These are phyloP conservation scores for Phytophthora cryptogea DNA, from an alignment of 352 stramenopile species.

Conservation along the genomic window DNA sequence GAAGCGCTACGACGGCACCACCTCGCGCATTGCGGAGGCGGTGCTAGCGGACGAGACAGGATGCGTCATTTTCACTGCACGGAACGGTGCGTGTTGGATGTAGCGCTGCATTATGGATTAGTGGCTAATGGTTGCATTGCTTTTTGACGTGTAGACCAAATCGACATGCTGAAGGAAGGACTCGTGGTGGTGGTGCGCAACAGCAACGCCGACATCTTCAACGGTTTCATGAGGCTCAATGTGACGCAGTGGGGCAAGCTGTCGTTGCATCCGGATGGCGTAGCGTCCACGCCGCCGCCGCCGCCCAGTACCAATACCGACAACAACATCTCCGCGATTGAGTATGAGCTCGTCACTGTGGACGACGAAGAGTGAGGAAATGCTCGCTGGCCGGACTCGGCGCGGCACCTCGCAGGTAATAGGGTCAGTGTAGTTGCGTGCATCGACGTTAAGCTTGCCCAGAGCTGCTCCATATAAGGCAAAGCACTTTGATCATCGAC, in stretches of 20 bases:
- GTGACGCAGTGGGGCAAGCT: conserved; percentile 89
- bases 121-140: conserved; percentile 1
- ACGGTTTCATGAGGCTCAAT: conserved; percentile 85
- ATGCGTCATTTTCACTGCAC: conserved; percentile 78
- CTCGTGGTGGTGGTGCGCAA: conserved; percentile 79
- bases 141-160: conserved; percentile 61
- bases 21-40: conserved; percentile 73
- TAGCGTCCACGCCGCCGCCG: conserved; percentile 68
- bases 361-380: conserved; percentile 59
- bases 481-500: conserved; percentile 7
- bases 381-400: conserved; percentile 12
- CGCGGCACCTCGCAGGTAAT: conserved; percentile 14
- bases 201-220: conserved; percentile 83
- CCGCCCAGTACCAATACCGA: conserved; percentile 52
- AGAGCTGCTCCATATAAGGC: conserved; percentile 19
- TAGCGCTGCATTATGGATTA: not conserved
- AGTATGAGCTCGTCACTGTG: conserved; percentile 87
- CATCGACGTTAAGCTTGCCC: conserved; percentile 26
- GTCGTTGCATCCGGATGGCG: conserved; percentile 63
- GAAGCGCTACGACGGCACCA: conserved; percentile 68
- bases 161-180: conserved; percentile 63
- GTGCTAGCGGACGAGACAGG: conserved; percentile 84
- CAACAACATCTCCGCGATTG: conserved; percentile 81
- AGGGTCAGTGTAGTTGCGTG: conserved; percentile 37
- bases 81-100: conserved; percentile 54